Conservation (phyloP, 108 stramenopile species). For the Epipyxis sp. region DNA sequence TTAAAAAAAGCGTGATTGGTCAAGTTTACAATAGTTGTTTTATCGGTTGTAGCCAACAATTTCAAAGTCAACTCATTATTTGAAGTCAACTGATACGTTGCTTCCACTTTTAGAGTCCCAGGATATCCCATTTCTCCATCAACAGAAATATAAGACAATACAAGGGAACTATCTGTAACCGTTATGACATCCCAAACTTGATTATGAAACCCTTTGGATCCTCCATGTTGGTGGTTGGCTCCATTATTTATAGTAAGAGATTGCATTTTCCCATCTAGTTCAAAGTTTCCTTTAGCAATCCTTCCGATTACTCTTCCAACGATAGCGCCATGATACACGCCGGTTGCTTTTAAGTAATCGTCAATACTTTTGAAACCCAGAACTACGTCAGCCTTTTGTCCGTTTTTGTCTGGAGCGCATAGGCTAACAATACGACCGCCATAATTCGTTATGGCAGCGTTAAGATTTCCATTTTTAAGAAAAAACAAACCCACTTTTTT, state of each 20-base stretch:
- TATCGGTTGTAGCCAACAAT: conserved; percentile 51
- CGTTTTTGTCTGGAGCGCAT: no score
- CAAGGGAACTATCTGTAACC: no score
- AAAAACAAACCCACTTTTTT: no score
- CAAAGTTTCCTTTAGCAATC: conserved; percentile 64
- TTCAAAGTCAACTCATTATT: conserved; percentile 44
- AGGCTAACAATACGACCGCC: no score
- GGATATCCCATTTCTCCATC: conserved; percentile 81
- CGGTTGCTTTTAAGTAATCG: no score
- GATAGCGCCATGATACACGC: no score
- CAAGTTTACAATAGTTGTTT: conserved; percentile 68
- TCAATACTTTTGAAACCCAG: no score
- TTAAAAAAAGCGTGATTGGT: conserved; percentile 81
- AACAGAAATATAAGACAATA: conserved; percentile 55
- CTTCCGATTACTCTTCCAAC: conserved; percentile 80
- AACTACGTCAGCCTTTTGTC: no score
- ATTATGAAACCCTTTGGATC: conserved; percentile 60
- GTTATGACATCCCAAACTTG: conserved; percentile 52
- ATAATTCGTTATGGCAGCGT: no score
- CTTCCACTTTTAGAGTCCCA: conserved; percentile 52
- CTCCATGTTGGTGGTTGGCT: conserved; percentile 78
- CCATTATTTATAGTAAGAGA: conserved; percentile 68
- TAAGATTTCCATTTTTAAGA: no score
- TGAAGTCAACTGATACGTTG: conserved; percentile 55
- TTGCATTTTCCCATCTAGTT: conserved; percentile 49